phyloP scores from a whole-genome alignment of 441 rosid species.

The Manihot esculenta region DNA sequence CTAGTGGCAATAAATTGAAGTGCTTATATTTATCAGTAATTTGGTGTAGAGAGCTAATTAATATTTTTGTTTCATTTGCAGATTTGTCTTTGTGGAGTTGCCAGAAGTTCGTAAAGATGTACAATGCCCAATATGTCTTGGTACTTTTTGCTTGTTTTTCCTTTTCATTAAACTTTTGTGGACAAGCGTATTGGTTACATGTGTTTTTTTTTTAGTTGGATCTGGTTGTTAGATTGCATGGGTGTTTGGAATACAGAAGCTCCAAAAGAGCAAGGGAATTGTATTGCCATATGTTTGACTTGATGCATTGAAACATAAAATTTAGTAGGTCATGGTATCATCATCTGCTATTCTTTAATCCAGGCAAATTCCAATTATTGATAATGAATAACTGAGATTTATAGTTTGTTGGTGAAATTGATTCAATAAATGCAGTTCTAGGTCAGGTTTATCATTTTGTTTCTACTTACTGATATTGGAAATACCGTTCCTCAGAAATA shows the following conservation, averaged over 20 bases:
- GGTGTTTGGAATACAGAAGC: neutral
- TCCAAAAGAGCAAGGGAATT: neutral
- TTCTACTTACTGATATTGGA: neutral
- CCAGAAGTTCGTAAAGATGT: slow-evolving; percentile 78
- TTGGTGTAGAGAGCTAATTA: slow-evolving; percentile 9
- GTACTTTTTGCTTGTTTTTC: slow-evolving; percentile 40
- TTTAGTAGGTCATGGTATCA: neutral
- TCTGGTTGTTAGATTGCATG: neutral
- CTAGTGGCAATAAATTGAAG: neutral
- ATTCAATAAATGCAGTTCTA: neutral
- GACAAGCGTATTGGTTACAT: slow-evolving; percentile 3
- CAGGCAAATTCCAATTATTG: neutral
- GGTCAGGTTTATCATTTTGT: neutral
- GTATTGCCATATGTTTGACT: slow-evolving; percentile 4
- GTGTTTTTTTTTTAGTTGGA: neutral
- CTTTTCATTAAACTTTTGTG: neutral
- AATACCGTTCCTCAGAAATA: neutral
- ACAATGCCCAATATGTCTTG: slow-evolving; percentile 94
- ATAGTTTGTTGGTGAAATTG: neutral
- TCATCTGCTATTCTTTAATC: neutral
- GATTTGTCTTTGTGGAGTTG: slow-evolving; percentile 65
- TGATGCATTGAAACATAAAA: neutral
- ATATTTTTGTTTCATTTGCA: slow-evolving; percentile 44
- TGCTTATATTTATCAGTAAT: slow-evolving; percentile 11
- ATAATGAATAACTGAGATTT: neutral